Evolutionary conservation across 1,284 basidiomycete species (phyloP), one percentile per base, ranked within the genome.

Genomic region (Puccinia triticina): DNA sequence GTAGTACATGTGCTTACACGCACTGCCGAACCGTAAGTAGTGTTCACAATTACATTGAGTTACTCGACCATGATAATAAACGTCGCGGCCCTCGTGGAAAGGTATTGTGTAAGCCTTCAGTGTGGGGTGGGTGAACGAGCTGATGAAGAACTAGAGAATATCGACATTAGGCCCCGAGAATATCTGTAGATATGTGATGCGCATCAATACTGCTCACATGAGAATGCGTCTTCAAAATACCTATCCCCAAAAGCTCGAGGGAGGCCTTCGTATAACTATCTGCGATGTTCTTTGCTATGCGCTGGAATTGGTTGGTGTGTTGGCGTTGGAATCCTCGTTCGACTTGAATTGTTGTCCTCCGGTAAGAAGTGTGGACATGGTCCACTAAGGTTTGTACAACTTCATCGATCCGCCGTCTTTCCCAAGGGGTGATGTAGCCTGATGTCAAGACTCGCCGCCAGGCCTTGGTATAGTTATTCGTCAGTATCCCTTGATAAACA

Each of bases 401-500:
- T 26, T 67, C 64, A 40, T 67, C 34, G 29, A 67, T 67, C 34
- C 34, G 34, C 18, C 11, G 14, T 3, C 16, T 21, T 18, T 67
- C 34, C 18, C 2, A 11, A 7, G 34, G 8, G 29, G 32, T 16
- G 23, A 67, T 7, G 18, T 67, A 67, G 11, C 21, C 5, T 10
- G 8, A 29, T 10, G 23, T 40, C 32, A 67, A 26, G 4, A 67
- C 34, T 40, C 40, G 29, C 23, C 29, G 64, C 64, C 64, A 67
- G 16, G 64, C 32, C 64, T 67, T 26, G 16, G 64, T 67, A n/a
- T 67, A 67, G 21, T 67, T 67, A 26, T 67, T 67, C 11, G 64
- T 67, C 34, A 29, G 34, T 40, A 40, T 67, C 16, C 64, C 64
- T 67, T 67, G 64, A 26, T 67, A 34, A 2, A 18, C 40, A n/a